Base-by-base conservation (phyloP, 2,329 filamentous ascomycete genomes). In the Fusarium sp. region DNA sequence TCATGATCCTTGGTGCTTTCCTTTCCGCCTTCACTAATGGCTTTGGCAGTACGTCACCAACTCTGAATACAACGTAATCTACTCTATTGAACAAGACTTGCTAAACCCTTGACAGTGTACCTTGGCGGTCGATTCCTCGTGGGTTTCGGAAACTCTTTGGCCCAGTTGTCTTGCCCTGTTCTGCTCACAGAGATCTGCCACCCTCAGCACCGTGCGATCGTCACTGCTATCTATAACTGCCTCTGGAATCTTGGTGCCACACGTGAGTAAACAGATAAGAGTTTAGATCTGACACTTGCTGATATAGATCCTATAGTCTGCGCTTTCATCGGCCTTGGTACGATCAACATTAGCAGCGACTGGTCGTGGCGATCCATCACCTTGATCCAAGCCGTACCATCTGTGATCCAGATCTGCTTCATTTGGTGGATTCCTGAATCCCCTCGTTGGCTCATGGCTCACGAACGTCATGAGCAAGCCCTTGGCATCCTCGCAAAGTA, bases 381-480 rank as follows among this genome's bases (percentile, higher is more conserved):
- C 10, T 84, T 93, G 20, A 83, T 93, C 14, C 92, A 93, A 82
- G 86, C 88, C 35, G 79, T 90, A 1, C 91, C 91, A 0, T 91
- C 90, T 0, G 72, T 91, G 13, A 84, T 92, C 64, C 91, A 93
- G 83, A 83, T 93, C 48, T 63, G 82, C n/a, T 91, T 91, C 77
- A 91, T 94, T 80, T 93, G 88, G 83, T 90, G 85, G 82, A 84
- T 93, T n/a, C 92, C 92, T 9, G 92, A 94, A 81, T 91, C 88
- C 0, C 92, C 92, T 0, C 87, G 92, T 71, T 94, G 87, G 84
- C 87, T 93, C 18, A 86, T 92, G 74, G 86, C 87, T 77, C 91
- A 91, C 81, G 91, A 92, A 76, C 87, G 88, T 35, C 85, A 89
- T 70, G 88, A 91, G 14, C 87, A 93, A 75, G 92, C 92, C 7